Evolutionary conservation across 2,329 filamentous ascomycete genomes (phyloP).

Genomic region (Sclerotinia subarctica): DNA sequence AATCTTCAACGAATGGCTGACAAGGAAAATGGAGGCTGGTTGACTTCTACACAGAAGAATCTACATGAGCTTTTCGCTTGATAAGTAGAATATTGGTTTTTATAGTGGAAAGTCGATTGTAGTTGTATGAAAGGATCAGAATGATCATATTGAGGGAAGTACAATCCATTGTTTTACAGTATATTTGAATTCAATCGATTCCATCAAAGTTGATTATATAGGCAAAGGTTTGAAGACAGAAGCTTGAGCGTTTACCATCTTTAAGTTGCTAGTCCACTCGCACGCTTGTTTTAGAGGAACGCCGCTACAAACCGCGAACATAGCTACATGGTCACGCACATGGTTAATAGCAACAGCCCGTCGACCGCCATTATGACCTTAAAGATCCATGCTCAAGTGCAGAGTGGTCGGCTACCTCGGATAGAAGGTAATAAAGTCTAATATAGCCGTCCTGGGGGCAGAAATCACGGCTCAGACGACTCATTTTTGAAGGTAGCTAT

Average conservation of each 20-base stretch:
- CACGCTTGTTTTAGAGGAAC: conserved; percentile 8
- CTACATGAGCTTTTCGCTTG: background rate
- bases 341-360: no score
- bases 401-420: no score
- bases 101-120: background rate
- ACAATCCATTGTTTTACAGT: background rate
- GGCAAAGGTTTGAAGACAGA: background rate
- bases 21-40: background rate
- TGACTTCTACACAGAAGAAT: background rate
- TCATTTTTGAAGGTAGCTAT: no score
- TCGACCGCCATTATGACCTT: no score
- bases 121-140: background rate
- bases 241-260: background rate
- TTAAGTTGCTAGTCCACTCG: conserved; percentile 1
- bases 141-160: background rate
- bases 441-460: no score
- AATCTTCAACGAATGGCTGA: conserved; percentile 21
- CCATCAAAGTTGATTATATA: background rate
- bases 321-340: no score
- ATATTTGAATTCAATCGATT: background rate
- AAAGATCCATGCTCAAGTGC: no score
- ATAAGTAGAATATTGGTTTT: background rate
- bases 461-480: no score
- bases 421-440: no score
- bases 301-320: no score